Base-by-base conservation (phyloP, 2,329 filamentous ascomycete species). In the Fonsecaea multimorphosa region DNA sequence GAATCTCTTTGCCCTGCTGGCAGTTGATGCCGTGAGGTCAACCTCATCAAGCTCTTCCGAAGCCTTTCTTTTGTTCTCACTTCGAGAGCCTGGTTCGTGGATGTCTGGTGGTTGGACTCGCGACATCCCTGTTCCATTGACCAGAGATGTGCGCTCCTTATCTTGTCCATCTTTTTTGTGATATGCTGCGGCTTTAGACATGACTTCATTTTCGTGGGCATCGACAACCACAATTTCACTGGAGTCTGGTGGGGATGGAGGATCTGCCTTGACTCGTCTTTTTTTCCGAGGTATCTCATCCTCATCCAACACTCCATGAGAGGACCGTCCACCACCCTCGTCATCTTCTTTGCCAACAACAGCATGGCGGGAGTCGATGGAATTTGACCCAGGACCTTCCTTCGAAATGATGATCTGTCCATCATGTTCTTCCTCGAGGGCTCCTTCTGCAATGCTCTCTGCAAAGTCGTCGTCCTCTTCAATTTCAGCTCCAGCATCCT, bases 31-130 rank as follows among this genome's bases (percentile, higher is more conserved):
- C 24, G 57, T 51, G 29, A 24, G 55, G n/a, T 38, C 63, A 29
- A 34, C 29, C 40, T 65, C 67, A 27, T 61, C 66, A 38, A 32
- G 46, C 36, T 61, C 66, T 7, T 62, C 58, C 2, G 63, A 61
- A 22, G 68, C 66, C 55, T 71, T 72, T 22, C 70, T 65, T 53
- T 72, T 72, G 46, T 55, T 69, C 40, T 38, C 58, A 27, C 16
- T 27, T 11, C 19, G 59, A 22, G 40, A 22, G 4, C n/a, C 52
- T 8, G 44, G n/a, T 19, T 44, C 63, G n/a, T 49, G 60, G 6
- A 38, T 16, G 2, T 32, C n/a, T 9, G 58, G 49, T 9, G 38
- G 4, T 44, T 56, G 61, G 36, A 36, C 46, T 32, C 27, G 51
- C 31, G 29, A 34, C 4, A 44, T 11, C 9, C 46, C 31, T 11